Percentiles rank a stretch among this genome's conserved stretches.
These are phyloP conservation scores for Rhododendron mucronatum DNA, from an alignment of 148 eudicot genomes.

Conservation along the genomic window DNA sequence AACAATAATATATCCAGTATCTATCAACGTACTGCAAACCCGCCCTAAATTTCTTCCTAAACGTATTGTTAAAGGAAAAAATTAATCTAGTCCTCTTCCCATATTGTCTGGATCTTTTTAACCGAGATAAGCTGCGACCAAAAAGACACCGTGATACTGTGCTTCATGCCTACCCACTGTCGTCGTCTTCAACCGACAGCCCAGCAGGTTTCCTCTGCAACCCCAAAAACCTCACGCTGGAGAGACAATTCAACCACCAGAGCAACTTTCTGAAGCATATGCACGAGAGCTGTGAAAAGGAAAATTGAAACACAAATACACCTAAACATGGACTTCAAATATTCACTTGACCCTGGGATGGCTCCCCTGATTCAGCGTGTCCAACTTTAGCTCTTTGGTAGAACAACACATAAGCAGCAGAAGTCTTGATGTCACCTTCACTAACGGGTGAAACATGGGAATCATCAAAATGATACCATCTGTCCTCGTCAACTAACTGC, in stretches of 20 bases:
- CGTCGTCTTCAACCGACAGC: not conserved
- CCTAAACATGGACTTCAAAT: constrained; percentile 16
- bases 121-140: not conserved
- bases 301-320: not conserved
- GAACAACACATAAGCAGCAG: constrained; percentile 94
- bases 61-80: not conserved
- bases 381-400: constrained; percentile 61
- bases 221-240: not conserved
- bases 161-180: not conserved
- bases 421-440: constrained; percentile 76
- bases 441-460: constrained; percentile 73
- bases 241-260: not conserved
- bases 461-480: constrained; percentile 98
- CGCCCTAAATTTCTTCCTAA: constrained; percentile 8
- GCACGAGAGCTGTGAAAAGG: not conserved
- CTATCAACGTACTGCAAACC: not conserved
- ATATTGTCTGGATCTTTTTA: not conserved
- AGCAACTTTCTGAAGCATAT: not conserved
- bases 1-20: not conserved
- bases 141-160: not conserved
- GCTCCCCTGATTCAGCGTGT: constrained; percentile 22
- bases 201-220: not conserved
- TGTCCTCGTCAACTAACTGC: constrained; percentile 84
- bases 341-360: constrained; percentile 24
- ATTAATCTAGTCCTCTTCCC: not conserved